These are phyloP conservation scores for Paramecium caudatum DNA, from an alignment of 73 alveolate species.

Conservation along the genomic window DNA sequence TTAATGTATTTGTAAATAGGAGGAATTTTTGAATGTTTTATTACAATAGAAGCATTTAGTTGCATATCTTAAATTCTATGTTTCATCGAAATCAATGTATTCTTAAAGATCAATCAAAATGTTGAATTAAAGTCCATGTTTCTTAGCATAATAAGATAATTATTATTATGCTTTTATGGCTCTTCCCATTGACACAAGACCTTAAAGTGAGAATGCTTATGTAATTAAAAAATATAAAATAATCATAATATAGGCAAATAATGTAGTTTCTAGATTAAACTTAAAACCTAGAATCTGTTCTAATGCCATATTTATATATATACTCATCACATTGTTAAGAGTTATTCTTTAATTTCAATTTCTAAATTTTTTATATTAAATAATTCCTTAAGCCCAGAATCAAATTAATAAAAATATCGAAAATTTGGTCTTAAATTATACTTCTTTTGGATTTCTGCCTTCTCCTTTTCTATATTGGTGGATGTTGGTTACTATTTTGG, in stretches of 20 bases:
- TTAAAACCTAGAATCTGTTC: slow-evolving; percentile 39
- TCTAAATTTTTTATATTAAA: too few relatives aligned
- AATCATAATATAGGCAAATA: slow-evolving; percentile 30
- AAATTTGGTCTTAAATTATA: not conserved
- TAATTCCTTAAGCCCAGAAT: not conserved
- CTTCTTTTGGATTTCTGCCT: not conserved
- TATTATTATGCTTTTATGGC: slow-evolving; percentile 32
- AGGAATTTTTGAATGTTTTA: slow-evolving; percentile 60
- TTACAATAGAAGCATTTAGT: slow-evolving; percentile 33
- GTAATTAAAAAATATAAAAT: not conserved
- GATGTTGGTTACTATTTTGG: too few relatives aligned
- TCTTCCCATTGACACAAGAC: slow-evolving; percentile 16
- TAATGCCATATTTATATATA: too few relatives aligned
- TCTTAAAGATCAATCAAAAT: slow-evolving; percentile 30
- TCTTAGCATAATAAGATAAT: slow-evolving; percentile 1
- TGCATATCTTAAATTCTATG: not conserved
- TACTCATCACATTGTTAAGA: too few relatives aligned
- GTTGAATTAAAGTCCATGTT: not conserved
- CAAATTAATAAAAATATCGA: not conserved
- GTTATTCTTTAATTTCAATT: too few relatives aligned
- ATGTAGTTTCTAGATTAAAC: slow-evolving; percentile 49
- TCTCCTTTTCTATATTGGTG: too few relatives aligned
- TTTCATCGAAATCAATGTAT: not conserved
- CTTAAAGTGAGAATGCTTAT: not conserved
- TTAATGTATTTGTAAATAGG: slow-evolving; percentile 35